phyloP scores from a whole-genome alignment of 2,329 filamentous ascomycete species.

The Endoconidiophora laricicola region DNA sequence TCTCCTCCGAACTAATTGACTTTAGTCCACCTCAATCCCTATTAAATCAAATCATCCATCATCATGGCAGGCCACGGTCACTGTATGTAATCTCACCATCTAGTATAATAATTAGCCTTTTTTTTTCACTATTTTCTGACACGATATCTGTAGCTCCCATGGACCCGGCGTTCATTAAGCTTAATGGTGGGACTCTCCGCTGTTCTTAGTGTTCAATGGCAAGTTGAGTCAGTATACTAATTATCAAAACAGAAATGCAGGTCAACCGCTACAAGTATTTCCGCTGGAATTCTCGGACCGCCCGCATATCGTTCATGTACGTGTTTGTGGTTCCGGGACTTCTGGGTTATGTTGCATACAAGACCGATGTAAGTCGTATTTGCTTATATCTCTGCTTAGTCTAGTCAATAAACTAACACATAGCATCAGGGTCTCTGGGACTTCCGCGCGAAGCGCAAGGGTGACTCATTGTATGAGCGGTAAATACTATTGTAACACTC shows the following conservation, averaged over 20 bases:
- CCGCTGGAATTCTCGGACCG: conserved; percentile 76
- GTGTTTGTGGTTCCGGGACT: conserved; percentile 54
- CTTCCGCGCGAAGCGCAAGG: conserved; percentile 72
- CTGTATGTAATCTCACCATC: conserved; percentile 1
- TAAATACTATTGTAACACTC: conserved; percentile 23
- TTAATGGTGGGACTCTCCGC: conserved; percentile 7
- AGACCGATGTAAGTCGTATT: conserved; percentile 59
- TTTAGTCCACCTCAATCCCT: not conserved
- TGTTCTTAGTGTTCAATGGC: not conserved
- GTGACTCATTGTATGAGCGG: conserved; percentile 69
- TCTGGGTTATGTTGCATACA: conserved; percentile 56
- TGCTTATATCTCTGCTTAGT: not conserved
- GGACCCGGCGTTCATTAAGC: conserved; percentile 13
- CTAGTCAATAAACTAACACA: not conserved
- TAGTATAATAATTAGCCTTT: not conserved
- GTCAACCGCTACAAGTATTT: conserved; percentile 86
- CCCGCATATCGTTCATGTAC: conserved; percentile 64
- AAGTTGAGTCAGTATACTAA: not conserved
- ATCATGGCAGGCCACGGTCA: conserved; percentile 11
- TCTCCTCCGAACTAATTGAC: not conserved
- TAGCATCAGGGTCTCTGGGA: conserved; percentile 61
- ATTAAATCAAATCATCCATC: not conserved
- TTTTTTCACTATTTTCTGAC: too few species aligned
- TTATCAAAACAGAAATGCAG: conserved; percentile 48
- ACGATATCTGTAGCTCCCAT: conserved; percentile 4